These are phyloP conservation scores for Cladobotryum protrusum DNA, from an alignment of 2,329 filamentous ascomycete species.

Conservation along the genomic window DNA sequence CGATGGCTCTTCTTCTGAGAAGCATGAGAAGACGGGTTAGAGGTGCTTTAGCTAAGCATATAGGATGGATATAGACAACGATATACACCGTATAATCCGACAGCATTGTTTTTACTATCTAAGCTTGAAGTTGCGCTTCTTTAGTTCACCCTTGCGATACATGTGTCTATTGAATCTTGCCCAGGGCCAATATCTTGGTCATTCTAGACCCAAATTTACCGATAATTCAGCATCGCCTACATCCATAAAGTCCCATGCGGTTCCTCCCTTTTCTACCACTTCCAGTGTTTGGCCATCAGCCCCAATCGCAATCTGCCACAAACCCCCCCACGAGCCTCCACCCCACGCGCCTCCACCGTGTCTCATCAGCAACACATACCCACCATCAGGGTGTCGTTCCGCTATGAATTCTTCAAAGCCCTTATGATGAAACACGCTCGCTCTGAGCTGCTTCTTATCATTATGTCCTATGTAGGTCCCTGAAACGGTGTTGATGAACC, in stretches of 20 bases:
- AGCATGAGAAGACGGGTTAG: slow-evolving; percentile 1
- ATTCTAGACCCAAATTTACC: neutral
- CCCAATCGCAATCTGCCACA: neutral
- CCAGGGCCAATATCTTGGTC: neutral
- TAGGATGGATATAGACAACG: neutral
- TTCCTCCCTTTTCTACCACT: neutral
- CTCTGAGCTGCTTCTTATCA: neutral
- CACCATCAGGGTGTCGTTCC: neutral
- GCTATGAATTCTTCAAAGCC: neutral
- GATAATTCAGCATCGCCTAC: neutral
- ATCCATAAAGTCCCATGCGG: neutral
- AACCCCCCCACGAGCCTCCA: too few relatives aligned
- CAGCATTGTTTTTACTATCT: neutral
- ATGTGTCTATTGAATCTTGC: neutral
- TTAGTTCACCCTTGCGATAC: neutral
- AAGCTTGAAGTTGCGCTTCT: neutral
- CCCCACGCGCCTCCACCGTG: too few relatives aligned
- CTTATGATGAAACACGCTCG: neutral
- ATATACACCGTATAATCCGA: neutral
- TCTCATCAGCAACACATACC: neutral
- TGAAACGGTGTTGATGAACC: neutral
- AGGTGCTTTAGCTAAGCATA: neutral
- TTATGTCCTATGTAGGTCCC: neutral
- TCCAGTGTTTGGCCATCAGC: neutral
- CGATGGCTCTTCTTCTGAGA: neutral